Evolutionary conservation across 1,284 basidiomycete genomes (phyloP).

Genomic region (Irpex rosettiformis): DNA sequence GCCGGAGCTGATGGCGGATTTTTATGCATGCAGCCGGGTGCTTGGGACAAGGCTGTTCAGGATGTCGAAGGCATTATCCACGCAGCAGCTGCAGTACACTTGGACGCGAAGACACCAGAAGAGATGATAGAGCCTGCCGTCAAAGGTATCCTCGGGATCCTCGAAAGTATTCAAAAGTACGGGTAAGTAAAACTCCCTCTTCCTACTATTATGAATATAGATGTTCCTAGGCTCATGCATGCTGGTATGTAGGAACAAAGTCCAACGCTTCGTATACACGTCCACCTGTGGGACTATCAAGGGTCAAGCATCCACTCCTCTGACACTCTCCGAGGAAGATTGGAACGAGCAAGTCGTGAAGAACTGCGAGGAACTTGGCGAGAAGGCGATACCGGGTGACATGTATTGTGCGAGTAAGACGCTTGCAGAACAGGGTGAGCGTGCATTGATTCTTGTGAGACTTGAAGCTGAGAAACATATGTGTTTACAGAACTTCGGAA

Average conservation of each 20-base stretch:
- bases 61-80: not conserved
- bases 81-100: not conserved
- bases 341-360: slow-evolving; percentile 2
- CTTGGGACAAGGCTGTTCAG: slow-evolving; percentile 7
- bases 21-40: not conserved
- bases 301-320: slow-evolving; percentile 7
- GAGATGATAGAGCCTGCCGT: slow-evolving; percentile 10
- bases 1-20: too few species aligned
- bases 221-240: not conserved
- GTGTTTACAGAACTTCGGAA: not conserved
- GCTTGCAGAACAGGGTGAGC: slow-evolving; percentile 1
- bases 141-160: slow-evolving; percentile 10
- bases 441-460: too few species aligned
- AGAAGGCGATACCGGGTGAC: not conserved
- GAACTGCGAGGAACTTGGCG: not conserved
- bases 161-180: slow-evolving; percentile 3
- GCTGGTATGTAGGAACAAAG: slow-evolving; percentile 1
- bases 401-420: slow-evolving; percentile 6
- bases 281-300: slow-evolving; percentile 9
- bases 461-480: not conserved
- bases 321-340: slow-evolving; percentile 1
- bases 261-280: slow-evolving; percentile 9
- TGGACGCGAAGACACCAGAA: not conserved
- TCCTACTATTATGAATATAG: not conserved
- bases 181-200: not conserved